Percentiles rank a stretch among this genome's conserved stretches.
Conservation (phyloP, 2,329 filamentous ascomycete genomes). For the Plenodomus biglobosus region DNA sequence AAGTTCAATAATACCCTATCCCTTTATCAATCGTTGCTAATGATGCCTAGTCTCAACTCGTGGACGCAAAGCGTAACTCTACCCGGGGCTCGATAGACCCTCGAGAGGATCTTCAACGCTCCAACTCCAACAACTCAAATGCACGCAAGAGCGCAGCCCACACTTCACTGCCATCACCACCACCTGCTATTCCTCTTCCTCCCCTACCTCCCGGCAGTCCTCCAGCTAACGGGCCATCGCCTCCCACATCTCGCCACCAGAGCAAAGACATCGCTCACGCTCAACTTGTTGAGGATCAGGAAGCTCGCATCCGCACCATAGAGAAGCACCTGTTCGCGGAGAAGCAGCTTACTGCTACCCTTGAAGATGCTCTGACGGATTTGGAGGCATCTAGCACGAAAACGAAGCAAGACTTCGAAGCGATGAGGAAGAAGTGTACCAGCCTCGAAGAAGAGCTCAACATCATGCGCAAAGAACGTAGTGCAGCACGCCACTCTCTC, state of each 20-base stretch:
- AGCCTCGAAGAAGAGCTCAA: slow-evolving; percentile 73
- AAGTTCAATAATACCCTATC: slow-evolving; percentile 35
- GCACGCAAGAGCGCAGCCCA: slow-evolving; percentile 84
- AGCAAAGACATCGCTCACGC: slow-evolving; percentile 79
- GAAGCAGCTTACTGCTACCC: slow-evolving; percentile 90
- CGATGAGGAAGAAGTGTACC: slow-evolving; percentile 82
- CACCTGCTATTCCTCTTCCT: slow-evolving; percentile 92
- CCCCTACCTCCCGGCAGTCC: slow-evolving; percentile 67
- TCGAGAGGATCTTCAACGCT: slow-evolving; percentile 54
- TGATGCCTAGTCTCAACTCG: slow-evolving; percentile 61
- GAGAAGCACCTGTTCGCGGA: slow-evolving; percentile 96
- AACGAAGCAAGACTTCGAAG: slow-evolving; percentile 85
- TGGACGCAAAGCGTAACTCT: slow-evolving; percentile 56
- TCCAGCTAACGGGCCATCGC: slow-evolving; percentile 56
- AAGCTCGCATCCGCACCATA: slow-evolving; percentile 90
- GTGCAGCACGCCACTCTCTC: slow-evolving; percentile 64
- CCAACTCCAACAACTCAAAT: slow-evolving; percentile 64
- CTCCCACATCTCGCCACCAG: slow-evolving; percentile 67
- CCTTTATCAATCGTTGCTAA: slow-evolving; percentile 18
- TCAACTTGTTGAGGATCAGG: slow-evolving; percentile 90
- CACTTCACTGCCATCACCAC: slow-evolving; percentile 84
- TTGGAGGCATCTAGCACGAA: slow-evolving; percentile 90
- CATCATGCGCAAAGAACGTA: slow-evolving; percentile 62
- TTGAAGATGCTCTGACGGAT: slow-evolving; percentile 94
- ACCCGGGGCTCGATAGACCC: slow-evolving; percentile 51